Evolutionary conservation across 1,284 basidiomycete species (phyloP).

Genomic region (Prillingera fragicola): DNA sequence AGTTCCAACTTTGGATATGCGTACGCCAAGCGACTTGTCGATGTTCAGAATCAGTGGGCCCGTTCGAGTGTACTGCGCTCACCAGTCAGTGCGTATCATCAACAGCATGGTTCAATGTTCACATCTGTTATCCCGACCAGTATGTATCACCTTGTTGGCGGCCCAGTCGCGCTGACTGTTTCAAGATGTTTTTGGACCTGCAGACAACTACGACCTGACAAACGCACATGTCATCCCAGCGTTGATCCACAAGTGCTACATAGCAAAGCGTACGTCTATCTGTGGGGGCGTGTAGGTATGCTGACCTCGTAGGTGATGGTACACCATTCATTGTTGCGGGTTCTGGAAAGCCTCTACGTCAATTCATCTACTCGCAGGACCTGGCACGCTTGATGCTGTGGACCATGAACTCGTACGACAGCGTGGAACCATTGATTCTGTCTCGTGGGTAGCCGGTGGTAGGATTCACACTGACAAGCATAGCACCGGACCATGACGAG

Average conservation of each 20-base stretch:
- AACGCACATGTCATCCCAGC: conserved; percentile 85
- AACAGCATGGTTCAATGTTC: conserved; percentile 82
- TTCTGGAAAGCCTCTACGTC: conserved; percentile 77
- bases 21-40: conserved; percentile 86
- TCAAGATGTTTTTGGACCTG: conserved; percentile 68
- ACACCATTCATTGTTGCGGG: conserved; percentile 77
- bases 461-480: not conserved
- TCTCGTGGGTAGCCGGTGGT: conserved; percentile 55
- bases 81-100: conserved; percentile 78
- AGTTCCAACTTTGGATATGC: conserved; percentile 79
- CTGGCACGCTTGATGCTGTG: conserved; percentile 88
- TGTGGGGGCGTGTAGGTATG: too few species aligned
- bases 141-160: too few species aligned
- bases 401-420: conserved; percentile 79
- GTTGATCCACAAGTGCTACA: conserved; percentile 78
- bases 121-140: conserved; percentile 86
- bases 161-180: conserved; percentile 3
- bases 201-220: conserved; percentile 61
- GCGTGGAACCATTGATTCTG: conserved; percentile 81
- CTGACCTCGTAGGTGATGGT: conserved; percentile 59
- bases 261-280: conserved; percentile 65
- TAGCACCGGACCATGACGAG: conserved; percentile 67
- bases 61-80: not conserved
- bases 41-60: conserved; percentile 79
- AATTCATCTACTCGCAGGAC: conserved; percentile 91